Evolutionary conservation across 2,329 filamentous ascomycete genomes (phyloP), one percentile per base, ranked within the genome.

Genomic region (Paradendryphiella salina): DNA sequence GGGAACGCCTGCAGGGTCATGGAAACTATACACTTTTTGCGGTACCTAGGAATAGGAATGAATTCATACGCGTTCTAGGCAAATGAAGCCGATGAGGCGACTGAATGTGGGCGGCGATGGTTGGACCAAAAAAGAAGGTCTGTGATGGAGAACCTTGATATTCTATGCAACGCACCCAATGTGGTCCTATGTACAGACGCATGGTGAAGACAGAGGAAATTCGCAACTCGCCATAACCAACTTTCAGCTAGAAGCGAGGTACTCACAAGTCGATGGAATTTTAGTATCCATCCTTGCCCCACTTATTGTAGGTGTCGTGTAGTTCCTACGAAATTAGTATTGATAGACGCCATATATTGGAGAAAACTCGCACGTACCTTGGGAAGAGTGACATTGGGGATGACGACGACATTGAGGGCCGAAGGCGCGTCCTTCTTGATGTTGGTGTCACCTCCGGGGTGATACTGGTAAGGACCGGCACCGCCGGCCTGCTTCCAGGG

Each of bases 241-340:
- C 9, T 33, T 50, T 17, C 13, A 23, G 32, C 45, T 39, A 33
- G 29, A 17, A 37, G 38, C 41, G 31, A 39, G 31, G 17, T 26
- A 9, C 5, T 31, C 32, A 36, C 3, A 26, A 31, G n/a, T 46
- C 17, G 21, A 20, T 40, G 21, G 18, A 32, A 34, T 36, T 29
- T 31, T 66, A 73, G 79, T 88, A 97, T 65, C 90, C 92, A 65
- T 97, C 94, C 85, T 97, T 97, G 77, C 94, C 94, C 85, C 90
- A 97, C 83, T 99, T 99, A 89, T 99, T 99, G 85, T 88, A 97
- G 80, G 88, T 88, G 67, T 99, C 94, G 80, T 99, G 94, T 60
- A 96, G 85, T 69, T 87, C 83, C 90, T 95, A 36, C 35, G 17
- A 8, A 21, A 34, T 57, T 33, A 56, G 43, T 26, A 40, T 13